These are phyloP conservation scores for Salvia rosmarinus DNA, from an alignment of 257 asterid genomes.

Conservation along the genomic window DNA sequence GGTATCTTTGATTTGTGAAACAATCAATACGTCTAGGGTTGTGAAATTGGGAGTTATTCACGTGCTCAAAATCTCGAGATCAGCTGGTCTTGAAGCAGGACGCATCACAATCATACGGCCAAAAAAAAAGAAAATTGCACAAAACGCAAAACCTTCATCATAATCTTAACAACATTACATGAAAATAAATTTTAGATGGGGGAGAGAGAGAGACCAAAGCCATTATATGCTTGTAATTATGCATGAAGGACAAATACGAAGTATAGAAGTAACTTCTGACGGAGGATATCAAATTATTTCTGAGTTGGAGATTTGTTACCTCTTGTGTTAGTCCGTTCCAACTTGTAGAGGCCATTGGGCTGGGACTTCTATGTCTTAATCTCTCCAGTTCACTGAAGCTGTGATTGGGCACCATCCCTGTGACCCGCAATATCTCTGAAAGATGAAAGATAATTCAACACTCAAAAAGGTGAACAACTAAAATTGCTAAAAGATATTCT, in stretches of 20 bases:
- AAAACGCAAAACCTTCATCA: too few relatives aligned
- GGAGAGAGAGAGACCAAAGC: background rate
- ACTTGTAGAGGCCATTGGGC: conserved; percentile 88
- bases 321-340: too few relatives aligned
- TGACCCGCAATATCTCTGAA: conserved; percentile 71
- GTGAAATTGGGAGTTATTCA: background rate
- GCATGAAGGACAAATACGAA: too few relatives aligned
- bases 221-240: background rate
- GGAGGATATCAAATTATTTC: background rate
- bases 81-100: background rate
- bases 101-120: background rate
- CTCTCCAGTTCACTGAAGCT: conserved; percentile 81
- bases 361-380: conserved; percentile 90
- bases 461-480: too few relatives aligned
- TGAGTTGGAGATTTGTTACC: too few relatives aligned
- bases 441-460: too few relatives aligned
- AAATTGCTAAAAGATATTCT: too few relatives aligned
- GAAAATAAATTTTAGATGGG: too few relatives aligned
- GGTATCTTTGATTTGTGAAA: too few relatives aligned
- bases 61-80: background rate
- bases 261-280: background rate
- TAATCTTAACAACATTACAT: too few relatives aligned
- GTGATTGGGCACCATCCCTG: conserved; percentile 83
- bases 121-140: background rate
- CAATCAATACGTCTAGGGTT: too few relatives aligned